Evolutionary conservation across 495 filamentous ascomycete species (phyloP).

Genomic region (Peziza echinospora): DNA sequence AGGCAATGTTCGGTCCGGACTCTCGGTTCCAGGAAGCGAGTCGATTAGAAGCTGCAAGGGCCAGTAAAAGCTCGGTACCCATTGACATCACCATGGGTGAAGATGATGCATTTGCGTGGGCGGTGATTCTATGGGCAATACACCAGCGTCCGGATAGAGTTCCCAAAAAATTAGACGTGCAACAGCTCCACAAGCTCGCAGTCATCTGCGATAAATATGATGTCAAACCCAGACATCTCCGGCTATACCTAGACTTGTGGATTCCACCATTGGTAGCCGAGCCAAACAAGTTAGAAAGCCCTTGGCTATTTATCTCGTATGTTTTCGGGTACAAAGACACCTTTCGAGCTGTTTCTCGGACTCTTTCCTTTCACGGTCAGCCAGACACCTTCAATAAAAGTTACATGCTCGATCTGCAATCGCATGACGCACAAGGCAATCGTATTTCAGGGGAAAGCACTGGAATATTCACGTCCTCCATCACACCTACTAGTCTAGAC

Average conservation of each 20-base stretch:
- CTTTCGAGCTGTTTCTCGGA: not conserved
- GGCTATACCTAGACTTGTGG: not conserved
- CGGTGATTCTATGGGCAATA: not conserved
- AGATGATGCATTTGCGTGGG: not conserved
- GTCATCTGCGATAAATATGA: not conserved
- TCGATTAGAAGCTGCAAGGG: not conserved
- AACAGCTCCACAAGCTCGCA: not conserved
- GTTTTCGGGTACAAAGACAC: not conserved
- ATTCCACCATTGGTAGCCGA: not conserved
- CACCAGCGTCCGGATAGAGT: not conserved
- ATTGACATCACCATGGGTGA: not conserved
- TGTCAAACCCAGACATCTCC: not conserved
- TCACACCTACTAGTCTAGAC: not conserved
- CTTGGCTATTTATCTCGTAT: not conserved
- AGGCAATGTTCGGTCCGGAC: not conserved
- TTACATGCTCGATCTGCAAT: too few relatives aligned
- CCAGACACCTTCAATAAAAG: too few relatives aligned
- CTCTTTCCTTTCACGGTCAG: too few relatives aligned
- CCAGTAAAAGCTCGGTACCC: not conserved
- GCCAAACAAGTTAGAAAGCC: not conserved
- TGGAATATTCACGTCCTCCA: not conserved
- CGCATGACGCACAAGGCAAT: too few relatives aligned
- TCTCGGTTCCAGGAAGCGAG: not conserved
- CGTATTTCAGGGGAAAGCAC: not conserved
- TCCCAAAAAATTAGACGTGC: not conserved